Evolutionary conservation across 2,329 filamentous ascomycete species (phyloP).

Genomic region (Penicillium olsonii): DNA sequence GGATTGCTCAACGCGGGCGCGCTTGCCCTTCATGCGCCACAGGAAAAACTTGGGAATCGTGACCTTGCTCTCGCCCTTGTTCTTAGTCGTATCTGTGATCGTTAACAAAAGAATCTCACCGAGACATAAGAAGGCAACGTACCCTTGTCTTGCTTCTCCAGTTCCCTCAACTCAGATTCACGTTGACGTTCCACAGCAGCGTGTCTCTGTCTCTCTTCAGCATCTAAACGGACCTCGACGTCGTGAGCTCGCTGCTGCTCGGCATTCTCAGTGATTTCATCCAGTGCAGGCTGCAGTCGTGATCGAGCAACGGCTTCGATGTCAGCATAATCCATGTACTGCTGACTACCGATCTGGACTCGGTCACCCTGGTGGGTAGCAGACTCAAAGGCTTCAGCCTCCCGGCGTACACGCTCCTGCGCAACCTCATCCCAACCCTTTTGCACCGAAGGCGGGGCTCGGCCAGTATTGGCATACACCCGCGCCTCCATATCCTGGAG

Average conservation of each 20-base stretch:
- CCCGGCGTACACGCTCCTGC: constrained; percentile 64
- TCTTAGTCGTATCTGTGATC: constrained; percentile 16
- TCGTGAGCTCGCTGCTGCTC: constrained; percentile 70
- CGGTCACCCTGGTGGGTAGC: constrained; percentile 58
- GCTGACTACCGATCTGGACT: constrained; percentile 75
- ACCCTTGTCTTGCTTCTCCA: constrained; percentile 33
- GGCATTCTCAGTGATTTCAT: constrained; percentile 80
- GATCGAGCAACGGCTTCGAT: constrained; percentile 77
- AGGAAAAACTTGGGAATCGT: constrained; percentile 26
- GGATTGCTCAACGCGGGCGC: constrained; percentile 15
- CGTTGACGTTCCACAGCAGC: constrained; percentile 47
- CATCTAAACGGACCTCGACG: constrained; percentile 62
- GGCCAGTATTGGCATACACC: constrained; percentile 74
- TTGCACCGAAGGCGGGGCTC: constrained; percentile 66
- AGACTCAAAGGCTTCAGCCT: constrained; percentile 63
- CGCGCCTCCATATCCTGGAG: constrained; percentile 81
- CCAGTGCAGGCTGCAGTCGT: constrained; percentile 77
- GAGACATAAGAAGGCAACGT: constrained; percentile 6
- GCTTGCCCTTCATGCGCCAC: constrained; percentile 32
- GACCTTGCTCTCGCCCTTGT: constrained; percentile 15
- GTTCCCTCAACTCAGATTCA: constrained; percentile 38
- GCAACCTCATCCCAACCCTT: constrained; percentile 81
- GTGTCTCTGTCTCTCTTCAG: constrained; percentile 65
- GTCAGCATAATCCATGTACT: constrained; percentile 74
- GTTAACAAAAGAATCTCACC: not conserved